A percentile compares a stretch with the other conserved stretches of the same genome.
phyloP scores from a whole-genome alignment of 495 filamentous ascomycete species.

The Echria macrotheca region DNA sequence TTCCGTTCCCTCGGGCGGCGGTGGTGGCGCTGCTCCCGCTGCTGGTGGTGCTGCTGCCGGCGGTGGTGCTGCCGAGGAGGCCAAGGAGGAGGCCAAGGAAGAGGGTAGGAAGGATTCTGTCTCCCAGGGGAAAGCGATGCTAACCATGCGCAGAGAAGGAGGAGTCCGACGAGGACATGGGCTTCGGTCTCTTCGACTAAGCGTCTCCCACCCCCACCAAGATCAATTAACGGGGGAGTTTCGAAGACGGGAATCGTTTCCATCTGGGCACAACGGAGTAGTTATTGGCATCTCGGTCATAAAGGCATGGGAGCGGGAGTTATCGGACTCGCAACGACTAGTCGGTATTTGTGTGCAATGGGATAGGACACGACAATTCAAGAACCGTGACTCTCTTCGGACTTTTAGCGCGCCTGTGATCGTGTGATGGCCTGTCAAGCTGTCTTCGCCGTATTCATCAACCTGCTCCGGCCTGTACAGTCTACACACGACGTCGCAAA shows the following conservation, averaged over 20 bases:
- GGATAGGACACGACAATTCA: constrained; percentile 22
- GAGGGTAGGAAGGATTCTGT: constrained; percentile 50
- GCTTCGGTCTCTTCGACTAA: constrained; percentile 99
- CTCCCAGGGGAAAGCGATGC: constrained; percentile 17
- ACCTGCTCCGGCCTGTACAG: too few species aligned
- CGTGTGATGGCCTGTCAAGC: background rate
- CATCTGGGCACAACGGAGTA: constrained; percentile 12
- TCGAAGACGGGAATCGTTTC: constrained; percentile 21
- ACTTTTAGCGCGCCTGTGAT: background rate
- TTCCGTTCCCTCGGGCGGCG: constrained; percentile 91
- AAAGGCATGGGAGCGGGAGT: constrained; percentile 16
- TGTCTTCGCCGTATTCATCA: background rate
- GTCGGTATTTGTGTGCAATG: constrained; percentile 6
- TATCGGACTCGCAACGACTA: constrained; percentile 12
- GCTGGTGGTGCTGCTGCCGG: constrained; percentile 62
- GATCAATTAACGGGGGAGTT: constrained; percentile 15
- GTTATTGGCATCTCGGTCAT: constrained; percentile 8
- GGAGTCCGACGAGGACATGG: constrained; percentile 99
- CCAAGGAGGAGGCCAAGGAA: constrained; percentile 67
- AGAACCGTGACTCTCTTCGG: constrained; percentile 21
- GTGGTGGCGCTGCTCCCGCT: constrained; percentile 61
- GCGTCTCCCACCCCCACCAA: constrained; percentile 12
- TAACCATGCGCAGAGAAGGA: constrained; percentile 48
- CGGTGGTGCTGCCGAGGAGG: constrained; percentile 61
- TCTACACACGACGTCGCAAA: background rate